A percentile compares a stretch with the other conserved stretches of the same genome.
phyloP scores from a whole-genome alignment of 108 stramenopile species.

The Thalassiosira profunda region DNA sequence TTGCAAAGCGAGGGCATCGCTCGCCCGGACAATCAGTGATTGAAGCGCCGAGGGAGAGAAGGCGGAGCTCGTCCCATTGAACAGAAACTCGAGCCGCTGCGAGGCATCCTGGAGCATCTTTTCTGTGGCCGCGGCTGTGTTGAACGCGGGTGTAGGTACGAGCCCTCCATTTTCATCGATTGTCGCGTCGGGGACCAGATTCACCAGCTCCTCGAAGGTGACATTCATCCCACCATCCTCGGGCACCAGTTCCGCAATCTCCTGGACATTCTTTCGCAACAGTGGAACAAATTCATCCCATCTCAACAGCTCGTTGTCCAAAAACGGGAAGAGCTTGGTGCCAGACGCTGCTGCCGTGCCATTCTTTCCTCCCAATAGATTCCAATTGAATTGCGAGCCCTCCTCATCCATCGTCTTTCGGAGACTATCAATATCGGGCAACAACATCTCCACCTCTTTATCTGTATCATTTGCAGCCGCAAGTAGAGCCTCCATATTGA shows the following conservation, averaged over 20 bases:
- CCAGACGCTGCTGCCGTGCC: too few species aligned
- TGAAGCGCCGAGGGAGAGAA: constrained; percentile 48
- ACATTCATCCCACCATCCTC: constrained; percentile 26
- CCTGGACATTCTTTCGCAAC: constrained; percentile 27
- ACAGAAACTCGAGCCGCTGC: constrained; percentile 49
- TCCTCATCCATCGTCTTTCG: not conserved
- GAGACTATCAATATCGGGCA: constrained; percentile 6
- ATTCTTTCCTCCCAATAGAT: too few species aligned
- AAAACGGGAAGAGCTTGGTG: constrained; percentile 29
- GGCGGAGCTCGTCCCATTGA: constrained; percentile 51
- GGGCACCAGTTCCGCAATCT: constrained; percentile 2
- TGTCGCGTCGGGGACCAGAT: constrained; percentile 17
- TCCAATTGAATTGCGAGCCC: too few species aligned
- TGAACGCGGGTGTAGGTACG: not conserved
- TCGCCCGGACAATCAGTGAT: constrained; percentile 50
- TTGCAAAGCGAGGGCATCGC: constrained; percentile 36
- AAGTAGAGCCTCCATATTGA: constrained; percentile 42
- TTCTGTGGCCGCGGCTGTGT: constrained; percentile 27
- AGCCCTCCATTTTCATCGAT: not conserved
- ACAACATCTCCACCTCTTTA: constrained; percentile 6
- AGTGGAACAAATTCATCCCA: constrained; percentile 46
- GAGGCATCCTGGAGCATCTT: constrained; percentile 60
- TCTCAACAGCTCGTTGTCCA: constrained; percentile 35
- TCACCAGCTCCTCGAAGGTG: constrained; percentile 31
- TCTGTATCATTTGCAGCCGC: constrained; percentile 40